phyloP scores from a whole-genome alignment of 2,329 filamentous ascomycete genomes.

The Trichoderma hamatum region DNA sequence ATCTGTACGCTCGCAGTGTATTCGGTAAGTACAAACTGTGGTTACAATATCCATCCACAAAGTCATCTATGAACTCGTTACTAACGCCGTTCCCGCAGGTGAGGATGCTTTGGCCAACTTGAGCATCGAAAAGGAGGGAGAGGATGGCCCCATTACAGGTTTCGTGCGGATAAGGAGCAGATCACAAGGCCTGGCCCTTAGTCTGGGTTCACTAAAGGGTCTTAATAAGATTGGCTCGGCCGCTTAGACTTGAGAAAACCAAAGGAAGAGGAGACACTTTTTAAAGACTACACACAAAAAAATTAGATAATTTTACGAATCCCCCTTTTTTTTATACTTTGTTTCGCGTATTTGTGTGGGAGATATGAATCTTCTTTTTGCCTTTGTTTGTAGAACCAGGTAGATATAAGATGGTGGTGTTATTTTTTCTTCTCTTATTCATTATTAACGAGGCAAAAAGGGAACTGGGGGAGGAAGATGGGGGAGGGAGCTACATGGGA shows the following conservation, averaged over 20 bases:
- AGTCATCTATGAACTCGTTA: background rate
- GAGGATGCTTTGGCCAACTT: constrained; percentile 97
- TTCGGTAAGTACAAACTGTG: constrained; percentile 73
- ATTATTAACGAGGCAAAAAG: background rate
- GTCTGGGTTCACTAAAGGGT: constrained; percentile 91
- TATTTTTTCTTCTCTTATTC: background rate
- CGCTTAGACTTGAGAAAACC: constrained; percentile 32
- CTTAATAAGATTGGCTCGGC: constrained; percentile 74
- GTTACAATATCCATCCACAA: background rate
- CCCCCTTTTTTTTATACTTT: background rate
- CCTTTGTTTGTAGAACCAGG: constrained; percentile 16
- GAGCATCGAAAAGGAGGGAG: constrained; percentile 96
- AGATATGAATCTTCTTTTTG: background rate
- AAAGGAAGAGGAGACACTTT: constrained; percentile 21
- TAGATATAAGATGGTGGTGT: constrained; percentile 14
- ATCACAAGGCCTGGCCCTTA: constrained; percentile 91
- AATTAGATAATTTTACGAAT: constrained; percentile 26
- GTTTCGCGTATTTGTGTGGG: constrained; percentile 9
- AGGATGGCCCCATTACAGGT: constrained; percentile 91
- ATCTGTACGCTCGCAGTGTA: constrained; percentile 93
- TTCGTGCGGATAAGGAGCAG: constrained; percentile 98
- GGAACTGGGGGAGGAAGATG: background rate
- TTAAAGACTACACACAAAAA: constrained; percentile 11
- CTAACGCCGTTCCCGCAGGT: constrained; percentile 55
- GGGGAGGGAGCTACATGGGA: background rate